Conservation (phyloP, 2,329 filamentous ascomycete species). For the Colletotrichum ledebouriae region DNA sequence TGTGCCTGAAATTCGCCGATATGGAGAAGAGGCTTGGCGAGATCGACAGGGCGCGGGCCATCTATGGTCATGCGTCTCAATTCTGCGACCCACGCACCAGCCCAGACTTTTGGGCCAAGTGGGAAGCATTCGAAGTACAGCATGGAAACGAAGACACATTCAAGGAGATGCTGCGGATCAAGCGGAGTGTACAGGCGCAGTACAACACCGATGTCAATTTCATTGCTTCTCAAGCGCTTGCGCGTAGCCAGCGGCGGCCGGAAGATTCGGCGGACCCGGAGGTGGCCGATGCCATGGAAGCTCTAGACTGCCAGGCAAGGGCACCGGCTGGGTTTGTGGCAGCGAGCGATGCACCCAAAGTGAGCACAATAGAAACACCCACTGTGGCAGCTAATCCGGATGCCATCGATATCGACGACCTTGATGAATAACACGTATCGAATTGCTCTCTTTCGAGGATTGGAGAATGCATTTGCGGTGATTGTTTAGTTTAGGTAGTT, state of each 20-base stretch:
- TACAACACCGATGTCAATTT: slow-evolving; percentile 99
- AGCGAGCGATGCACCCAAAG: slow-evolving; percentile 79
- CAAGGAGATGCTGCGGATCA: slow-evolving; percentile 99
- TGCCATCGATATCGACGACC: slow-evolving; percentile 83
- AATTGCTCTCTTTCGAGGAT: slow-evolving; percentile 1
- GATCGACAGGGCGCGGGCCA: slow-evolving; percentile 93
- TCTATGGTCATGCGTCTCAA: slow-evolving; percentile 96
- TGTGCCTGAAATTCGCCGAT: slow-evolving; percentile 99
- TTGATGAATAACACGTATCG: slow-evolving; percentile 68
- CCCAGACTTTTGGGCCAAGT: slow-evolving; percentile 92
- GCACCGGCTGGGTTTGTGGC: slow-evolving; percentile 93
- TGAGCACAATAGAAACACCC: slow-evolving; percentile 59
- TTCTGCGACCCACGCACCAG: slow-evolving; percentile 96
- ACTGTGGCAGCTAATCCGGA: slow-evolving; percentile 79
- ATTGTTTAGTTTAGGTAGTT: slow-evolving; percentile 29
- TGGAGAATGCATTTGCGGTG: neutral
- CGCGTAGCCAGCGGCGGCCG: slow-evolving; percentile 77
- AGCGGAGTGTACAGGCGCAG: slow-evolving; percentile 95
- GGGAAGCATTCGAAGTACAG: slow-evolving; percentile 97
- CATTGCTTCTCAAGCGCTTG: slow-evolving; percentile 94
- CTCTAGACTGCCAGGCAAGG: slow-evolving; percentile 87
- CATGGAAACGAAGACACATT: slow-evolving; percentile 99
- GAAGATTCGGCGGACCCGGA: slow-evolving; percentile 58
- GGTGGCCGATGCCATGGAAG: slow-evolving; percentile 86
- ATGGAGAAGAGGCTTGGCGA: slow-evolving; percentile 94